Base-by-base conservation (phyloP, 1,284 basidiomycete species). In the Trametes pubescens region DNA sequence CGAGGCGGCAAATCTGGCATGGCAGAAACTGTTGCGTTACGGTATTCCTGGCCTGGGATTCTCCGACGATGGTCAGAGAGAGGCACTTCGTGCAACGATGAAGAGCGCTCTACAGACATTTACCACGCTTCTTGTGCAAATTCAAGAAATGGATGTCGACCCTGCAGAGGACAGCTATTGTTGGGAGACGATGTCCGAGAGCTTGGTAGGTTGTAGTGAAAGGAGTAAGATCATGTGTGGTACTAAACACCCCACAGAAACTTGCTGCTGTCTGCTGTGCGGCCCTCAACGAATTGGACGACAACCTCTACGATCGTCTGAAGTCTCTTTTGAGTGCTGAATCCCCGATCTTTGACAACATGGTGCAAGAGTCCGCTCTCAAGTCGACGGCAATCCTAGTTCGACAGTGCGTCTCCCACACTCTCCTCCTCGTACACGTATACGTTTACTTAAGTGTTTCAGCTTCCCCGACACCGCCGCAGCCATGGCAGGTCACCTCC, bases 171-270 rank as follows among this genome's bases (percentile, higher is more conserved):
- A 94, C 73, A 92, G 90, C n/a, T 94, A 94, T 76, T 87, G 91
- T 58, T 93, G 90, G 88, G 92, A 94, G 73, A 93, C 92, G 0
- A 89, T 94, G 86, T 92, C 92, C 9, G 92, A 94, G 74, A 91
- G 89, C 67, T 75, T 95, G 82, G 92, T 79, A 51, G 24, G 63
- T 58, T 2, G 11, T 21, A 24, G 48, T 6, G 18, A n/a, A 47
- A 22, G 26, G 18, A n/a, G n/a, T 2, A n/a, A 18, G 44, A 21
- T 44, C 11, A 2, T n/a, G 29, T 18, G 22, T 3, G 8, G n/a
- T 18, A 6, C 29, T 63, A 18, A 51, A 44, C 16, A 6, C 1
- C n/a, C 1, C 72, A 97, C 72, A 98, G 93, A 96, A 96, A 91
- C 79, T 98, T 21, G 89, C 93, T 8, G 91, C 94, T 4, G 83